Evolutionary conservation across 2,329 filamentous ascomycete species (phyloP), one percentile per base, ranked within the genome.

Genomic region (Biscogniauxia sp.): DNA sequence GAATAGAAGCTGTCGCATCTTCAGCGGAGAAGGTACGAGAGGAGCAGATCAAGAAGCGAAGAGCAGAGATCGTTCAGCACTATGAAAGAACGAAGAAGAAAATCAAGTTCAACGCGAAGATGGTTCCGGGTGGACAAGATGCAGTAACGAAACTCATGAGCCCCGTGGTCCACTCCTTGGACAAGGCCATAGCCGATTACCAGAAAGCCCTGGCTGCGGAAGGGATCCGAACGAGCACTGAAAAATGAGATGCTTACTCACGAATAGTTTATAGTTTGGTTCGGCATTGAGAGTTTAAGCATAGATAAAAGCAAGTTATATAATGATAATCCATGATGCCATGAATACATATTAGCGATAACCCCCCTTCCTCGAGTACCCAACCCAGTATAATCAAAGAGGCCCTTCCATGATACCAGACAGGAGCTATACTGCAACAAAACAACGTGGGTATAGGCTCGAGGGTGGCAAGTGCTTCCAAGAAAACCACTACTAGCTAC

Each of bases 1-100:
- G 95, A 25, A 94, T 98, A 74, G 85, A 90, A 60, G 88, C 89
- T 17, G 91, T 97, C 1, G 91, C 90, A 0, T 83, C 86, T 15
- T 88, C 92, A 68, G 95, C 95, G 0, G 93, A 97, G 70, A 80
- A 80, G 58, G 90, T 91, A 63, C 84, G 91, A 28, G 80, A 88
- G 56, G 81, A 83, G n/a, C 81, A 86, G 57, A 84, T 96, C 17
- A 84, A 86, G 51, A 82, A 80, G 56, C 79, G 87, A 62, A 92
- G 89, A 75, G 82, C 84, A 65, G 87, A 93, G 68, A 89, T 92
- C 17, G 83, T 88, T 56, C 85, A 89, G 59, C 80, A 90, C 60
- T 89, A 88, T 67, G 82, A 90, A 69, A 83, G 83, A 63, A 95
- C 92, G 0, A 88, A 89, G 6, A 91, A 89, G 76, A 91, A 89